phyloP scores from a whole-genome alignment of 148 eudicot genomes.

The Gaultheria prostrata region DNA sequence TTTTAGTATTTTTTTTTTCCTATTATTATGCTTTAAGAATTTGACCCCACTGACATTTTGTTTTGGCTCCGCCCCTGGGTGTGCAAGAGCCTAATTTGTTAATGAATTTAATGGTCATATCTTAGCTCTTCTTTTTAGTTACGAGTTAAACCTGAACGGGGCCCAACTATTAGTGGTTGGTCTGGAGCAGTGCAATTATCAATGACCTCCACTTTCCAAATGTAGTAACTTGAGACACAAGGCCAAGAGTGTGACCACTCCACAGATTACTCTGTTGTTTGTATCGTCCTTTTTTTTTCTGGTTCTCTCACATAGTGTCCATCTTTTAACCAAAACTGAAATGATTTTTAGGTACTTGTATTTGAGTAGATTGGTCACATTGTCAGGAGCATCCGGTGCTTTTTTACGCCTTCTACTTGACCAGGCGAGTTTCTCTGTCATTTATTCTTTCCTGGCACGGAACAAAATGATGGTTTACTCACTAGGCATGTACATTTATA shows the following conservation, averaged over 20 bases:
- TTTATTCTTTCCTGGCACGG: not conserved
- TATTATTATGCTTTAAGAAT: too few species aligned
- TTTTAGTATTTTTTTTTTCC: too few species aligned
- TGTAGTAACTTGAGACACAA: not conserved
- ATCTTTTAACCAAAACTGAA: not conserved
- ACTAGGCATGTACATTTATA: not conserved
- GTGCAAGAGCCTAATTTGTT: not conserved
- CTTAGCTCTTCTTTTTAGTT: not conserved
- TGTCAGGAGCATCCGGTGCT: constrained; percentile 64
- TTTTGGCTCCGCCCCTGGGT: too few species aligned
- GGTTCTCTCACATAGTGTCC: not conserved
- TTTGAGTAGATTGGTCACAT: constrained; percentile 53
- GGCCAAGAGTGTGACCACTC: constrained; percentile 1
- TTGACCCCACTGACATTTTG: too few species aligned
- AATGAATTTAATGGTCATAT: not conserved
- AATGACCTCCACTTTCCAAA: constrained; percentile 9
- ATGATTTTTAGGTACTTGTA: constrained; percentile 47
- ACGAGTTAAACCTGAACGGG: not conserved
- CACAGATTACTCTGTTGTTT: not conserved
- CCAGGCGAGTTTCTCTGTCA: constrained; percentile 37
- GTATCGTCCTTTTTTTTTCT: not conserved
- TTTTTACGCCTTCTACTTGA: constrained; percentile 60
- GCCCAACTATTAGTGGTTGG: constrained; percentile 5
- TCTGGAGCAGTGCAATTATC: not conserved
- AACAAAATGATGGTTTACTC: not conserved